Percentiles rank a stretch among this genome's conserved stretches.
Conservation (phyloP, 1,284 basidiomycete species). For the Cutaneotrichosporon spelunceum region DNA sequence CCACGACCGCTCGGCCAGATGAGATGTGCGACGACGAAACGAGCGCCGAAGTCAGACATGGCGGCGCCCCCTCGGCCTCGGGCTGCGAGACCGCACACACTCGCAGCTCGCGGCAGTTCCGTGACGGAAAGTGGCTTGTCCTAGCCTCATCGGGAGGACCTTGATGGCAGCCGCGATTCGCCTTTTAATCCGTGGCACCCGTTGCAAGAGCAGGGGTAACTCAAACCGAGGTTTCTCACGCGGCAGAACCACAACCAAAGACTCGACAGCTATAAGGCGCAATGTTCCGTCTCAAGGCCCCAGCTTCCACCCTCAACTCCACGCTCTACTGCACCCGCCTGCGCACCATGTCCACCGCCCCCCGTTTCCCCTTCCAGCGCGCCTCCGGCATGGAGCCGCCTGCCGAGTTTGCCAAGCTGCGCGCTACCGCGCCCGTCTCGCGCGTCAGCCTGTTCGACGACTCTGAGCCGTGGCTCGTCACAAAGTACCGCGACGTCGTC, state of each 20-base stretch:
- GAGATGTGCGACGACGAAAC: too few species aligned
- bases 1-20: too few species aligned
- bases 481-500: conserved; percentile 18
- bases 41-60: background rate
- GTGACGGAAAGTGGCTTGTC: background rate
- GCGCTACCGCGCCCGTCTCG: conserved; percentile 15
- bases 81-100: background rate
- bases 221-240: too few species aligned
- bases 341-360: background rate
- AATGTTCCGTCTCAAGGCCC: background rate
- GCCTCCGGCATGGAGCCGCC: conserved; percentile 19
- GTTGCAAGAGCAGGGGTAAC: too few species aligned
- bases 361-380: conserved; percentile 14
- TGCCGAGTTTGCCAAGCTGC: conserved; percentile 13
- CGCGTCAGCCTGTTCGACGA: conserved; percentile 15
- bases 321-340: background rate
- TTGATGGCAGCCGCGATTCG: too few species aligned
- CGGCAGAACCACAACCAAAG: too few species aligned
- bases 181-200: too few species aligned
- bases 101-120: background rate
- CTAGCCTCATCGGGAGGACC: too few species aligned
- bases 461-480: conserved; percentile 15
- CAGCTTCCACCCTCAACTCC: background rate
- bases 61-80: background rate
- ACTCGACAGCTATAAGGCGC: too few species aligned